Percentiles rank a stretch among this genome's conserved stretches.
Evolutionary conservation across 331 rosid species (phyloP).

Genomic region (Dryas integrifolia): DNA sequence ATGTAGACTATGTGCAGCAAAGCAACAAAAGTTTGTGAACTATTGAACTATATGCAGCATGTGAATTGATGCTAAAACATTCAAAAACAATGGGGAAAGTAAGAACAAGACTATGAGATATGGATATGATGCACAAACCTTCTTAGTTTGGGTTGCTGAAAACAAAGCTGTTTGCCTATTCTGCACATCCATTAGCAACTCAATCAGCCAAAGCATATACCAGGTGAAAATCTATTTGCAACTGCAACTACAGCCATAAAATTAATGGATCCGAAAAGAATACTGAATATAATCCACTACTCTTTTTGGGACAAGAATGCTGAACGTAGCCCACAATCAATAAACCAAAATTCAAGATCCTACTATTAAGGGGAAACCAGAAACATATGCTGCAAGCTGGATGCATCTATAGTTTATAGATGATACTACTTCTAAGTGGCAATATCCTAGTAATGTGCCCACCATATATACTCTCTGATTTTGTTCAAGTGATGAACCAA

Average conservation of each 20-base stretch:
- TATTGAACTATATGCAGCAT: neutral
- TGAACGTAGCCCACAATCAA: neutral
- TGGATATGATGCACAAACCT: slow-evolving; percentile 49
- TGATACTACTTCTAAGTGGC: neutral
- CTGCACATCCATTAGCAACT: slow-evolving; percentile 47
- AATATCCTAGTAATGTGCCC: neutral
- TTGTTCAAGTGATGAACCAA: neutral
- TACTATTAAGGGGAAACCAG: neutral
- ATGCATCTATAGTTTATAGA: neutral
- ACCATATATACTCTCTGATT: neutral
- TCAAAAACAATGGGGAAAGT: neutral
- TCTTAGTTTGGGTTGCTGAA: slow-evolving; percentile 91
- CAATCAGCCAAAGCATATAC: slow-evolving; percentile 27
- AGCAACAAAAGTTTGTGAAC: neutral
- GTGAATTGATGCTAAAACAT: neutral
- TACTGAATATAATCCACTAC: neutral
- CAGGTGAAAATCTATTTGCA: neutral
- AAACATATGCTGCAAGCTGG: neutral
- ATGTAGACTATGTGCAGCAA: neutral
- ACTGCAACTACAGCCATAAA: neutral
- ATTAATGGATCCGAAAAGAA: neutral
- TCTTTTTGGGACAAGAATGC: neutral
- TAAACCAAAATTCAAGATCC: neutral
- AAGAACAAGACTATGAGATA: neutral
- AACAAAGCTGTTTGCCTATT: slow-evolving; percentile 85